These are phyloP conservation scores for Fusarium xylarioides DNA, from an alignment of 2,329 filamentous ascomycete genomes.

Conservation along the genomic window DNA sequence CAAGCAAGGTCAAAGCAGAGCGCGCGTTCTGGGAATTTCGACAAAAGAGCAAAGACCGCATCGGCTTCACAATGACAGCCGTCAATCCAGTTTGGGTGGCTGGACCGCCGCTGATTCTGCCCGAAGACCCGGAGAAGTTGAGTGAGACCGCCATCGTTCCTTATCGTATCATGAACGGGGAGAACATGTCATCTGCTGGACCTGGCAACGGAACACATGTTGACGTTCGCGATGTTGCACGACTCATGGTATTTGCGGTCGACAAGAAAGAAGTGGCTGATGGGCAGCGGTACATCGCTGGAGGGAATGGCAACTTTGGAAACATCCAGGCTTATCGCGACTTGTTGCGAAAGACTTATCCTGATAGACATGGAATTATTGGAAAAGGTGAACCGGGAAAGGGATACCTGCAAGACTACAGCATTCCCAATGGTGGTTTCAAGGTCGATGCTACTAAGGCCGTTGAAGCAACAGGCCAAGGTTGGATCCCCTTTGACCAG, in stretches of 20 bases:
- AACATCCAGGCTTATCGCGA: conserved; percentile 21
- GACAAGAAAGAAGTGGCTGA: conserved; percentile 3
- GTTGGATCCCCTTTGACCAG: conserved; percentile 5
- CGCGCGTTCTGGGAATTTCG: conserved; percentile 16
- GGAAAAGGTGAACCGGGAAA: not conserved
- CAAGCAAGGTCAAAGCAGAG: conserved; percentile 19
- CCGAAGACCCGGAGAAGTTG: conserved; percentile 9
- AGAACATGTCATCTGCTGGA: not conserved
- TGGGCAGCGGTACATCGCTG: conserved; percentile 11
- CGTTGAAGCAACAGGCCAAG: not conserved
- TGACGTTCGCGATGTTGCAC: conserved; percentile 15
- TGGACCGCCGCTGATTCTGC: conserved; percentile 4
- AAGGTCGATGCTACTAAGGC: conserved; percentile 5
- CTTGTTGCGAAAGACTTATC: conserved; percentile 2
- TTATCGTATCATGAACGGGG: conserved; percentile 14
- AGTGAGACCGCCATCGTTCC: conserved; percentile 17
- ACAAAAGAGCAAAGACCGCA: not conserved
- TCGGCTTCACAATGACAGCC: conserved; percentile 10
- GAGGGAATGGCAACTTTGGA: not conserved
- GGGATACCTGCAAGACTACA: conserved; percentile 1
- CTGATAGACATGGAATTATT: not conserved
- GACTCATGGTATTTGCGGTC: conserved; percentile 4
- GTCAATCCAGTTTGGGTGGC: conserved; percentile 18
- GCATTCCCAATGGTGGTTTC: not conserved
- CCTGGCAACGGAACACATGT: conserved; percentile 19